Evolutionary conservation across 2,329 filamentous ascomycete species (phyloP).

Genomic region (Epichloe brachyelytri): DNA sequence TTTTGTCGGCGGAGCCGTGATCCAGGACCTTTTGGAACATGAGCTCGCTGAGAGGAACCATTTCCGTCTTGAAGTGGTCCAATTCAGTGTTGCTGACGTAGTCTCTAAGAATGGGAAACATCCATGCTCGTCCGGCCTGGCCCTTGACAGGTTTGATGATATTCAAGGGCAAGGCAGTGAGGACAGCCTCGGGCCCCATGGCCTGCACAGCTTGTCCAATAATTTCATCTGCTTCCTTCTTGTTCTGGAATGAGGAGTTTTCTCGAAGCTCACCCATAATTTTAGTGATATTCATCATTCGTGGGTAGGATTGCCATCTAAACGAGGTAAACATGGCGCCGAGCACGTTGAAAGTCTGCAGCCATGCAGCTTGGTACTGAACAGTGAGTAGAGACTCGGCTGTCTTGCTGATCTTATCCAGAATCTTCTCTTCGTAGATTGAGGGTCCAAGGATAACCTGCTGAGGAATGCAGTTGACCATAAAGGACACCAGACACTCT

Average conservation of each 20-base stretch:
- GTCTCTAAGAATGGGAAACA: conserved; percentile 83
- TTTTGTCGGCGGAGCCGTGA: conserved; percentile 71
- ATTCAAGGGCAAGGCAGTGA: conserved; percentile 76
- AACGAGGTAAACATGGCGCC: conserved; percentile 77
- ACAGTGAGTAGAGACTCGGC: conserved; percentile 68
- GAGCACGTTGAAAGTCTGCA: conserved; percentile 84
- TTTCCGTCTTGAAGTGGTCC: conserved; percentile 69
- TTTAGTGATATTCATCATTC: conserved; percentile 62
- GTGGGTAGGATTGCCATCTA: conserved; percentile 72
- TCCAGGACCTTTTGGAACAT: conserved; percentile 85
- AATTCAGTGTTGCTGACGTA: conserved; percentile 81
- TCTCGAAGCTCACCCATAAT: conserved; percentile 76
- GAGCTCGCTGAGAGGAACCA: conserved; percentile 77
- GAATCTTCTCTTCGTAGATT: conserved; percentile 78
- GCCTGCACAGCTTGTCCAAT: conserved; percentile 77
- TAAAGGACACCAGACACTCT: conserved; percentile 86
- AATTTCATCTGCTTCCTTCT: conserved; percentile 88
- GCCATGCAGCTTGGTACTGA: conserved; percentile 88
- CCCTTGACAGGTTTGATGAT: conserved; percentile 63
- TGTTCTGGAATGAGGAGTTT: conserved; percentile 79
- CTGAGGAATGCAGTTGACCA: conserved; percentile 78
- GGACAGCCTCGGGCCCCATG: conserved; percentile 77
- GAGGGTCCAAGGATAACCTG: conserved; percentile 78
- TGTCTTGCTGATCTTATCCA: conserved; percentile 66
- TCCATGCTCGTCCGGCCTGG: conserved; percentile 81